These are phyloP conservation scores for Kazachstania kunashirensis DNA, from an alignment of 805 yeast genomes.

Conservation along the genomic window DNA sequence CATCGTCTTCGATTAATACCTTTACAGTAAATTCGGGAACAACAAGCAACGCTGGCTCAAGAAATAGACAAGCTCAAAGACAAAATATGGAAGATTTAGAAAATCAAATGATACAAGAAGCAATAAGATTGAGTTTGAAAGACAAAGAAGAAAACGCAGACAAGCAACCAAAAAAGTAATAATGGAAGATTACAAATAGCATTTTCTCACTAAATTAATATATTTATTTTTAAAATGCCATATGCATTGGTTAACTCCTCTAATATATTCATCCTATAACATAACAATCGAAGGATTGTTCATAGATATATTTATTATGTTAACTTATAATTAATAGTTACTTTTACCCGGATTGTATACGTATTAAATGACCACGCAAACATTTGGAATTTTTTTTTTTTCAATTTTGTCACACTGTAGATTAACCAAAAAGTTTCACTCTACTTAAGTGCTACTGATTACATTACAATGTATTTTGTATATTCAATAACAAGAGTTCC, in stretches of 20 bases:
- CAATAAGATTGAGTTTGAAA: constrained; percentile 55
- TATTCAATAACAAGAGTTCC: constrained; percentile 8
- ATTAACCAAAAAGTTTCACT: too few species aligned
- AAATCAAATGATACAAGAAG: constrained; percentile 77
- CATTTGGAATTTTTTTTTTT: neutral
- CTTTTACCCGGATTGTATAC: neutral
- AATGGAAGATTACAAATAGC: too few species aligned
- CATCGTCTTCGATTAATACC: constrained; percentile 12
- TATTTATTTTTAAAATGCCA: too few species aligned
- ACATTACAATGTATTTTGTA: too few species aligned
- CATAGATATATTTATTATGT: too few species aligned
- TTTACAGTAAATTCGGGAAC: constrained; percentile 9
- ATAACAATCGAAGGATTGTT: too few species aligned
- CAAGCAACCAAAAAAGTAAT: neutral
- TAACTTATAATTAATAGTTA: too few species aligned
- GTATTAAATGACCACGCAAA: constrained; percentile 7
- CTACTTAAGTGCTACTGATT: too few species aligned
- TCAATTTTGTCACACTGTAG: too few species aligned
- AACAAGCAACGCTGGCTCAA: neutral
- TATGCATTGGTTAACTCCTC: too few species aligned
- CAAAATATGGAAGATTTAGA: constrained; percentile 40
- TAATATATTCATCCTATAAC: too few species aligned
- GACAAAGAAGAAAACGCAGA: constrained; percentile 33
- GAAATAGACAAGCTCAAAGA: constrained; percentile 7
- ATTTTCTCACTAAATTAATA: too few species aligned